A percentile compares a stretch with the other conserved stretches of the same genome.
phyloP scores from a whole-genome alignment of 2,329 filamentous ascomycete species.

The Sordariomycetes sp. region DNA sequence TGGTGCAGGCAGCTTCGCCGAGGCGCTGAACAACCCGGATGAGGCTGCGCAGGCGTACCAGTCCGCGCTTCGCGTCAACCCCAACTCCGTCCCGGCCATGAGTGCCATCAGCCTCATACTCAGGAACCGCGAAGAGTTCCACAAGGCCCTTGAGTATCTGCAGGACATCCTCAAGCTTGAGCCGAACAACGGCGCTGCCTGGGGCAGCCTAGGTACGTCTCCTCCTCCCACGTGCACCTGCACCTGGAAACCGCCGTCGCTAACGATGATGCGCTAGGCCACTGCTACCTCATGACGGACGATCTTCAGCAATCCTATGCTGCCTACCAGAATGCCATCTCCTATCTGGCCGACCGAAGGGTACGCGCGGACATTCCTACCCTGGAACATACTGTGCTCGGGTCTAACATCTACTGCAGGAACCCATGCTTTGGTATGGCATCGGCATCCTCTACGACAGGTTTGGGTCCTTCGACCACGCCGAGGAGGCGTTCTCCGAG shows the following conservation, averaged over 20 bases:
- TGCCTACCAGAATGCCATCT: constrained; percentile 88
- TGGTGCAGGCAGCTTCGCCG: constrained; percentile 61
- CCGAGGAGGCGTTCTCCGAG: constrained; percentile 94
- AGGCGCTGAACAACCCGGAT: constrained; percentile 78
- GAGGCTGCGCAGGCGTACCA: constrained; percentile 87
- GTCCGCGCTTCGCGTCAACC: constrained; percentile 75
- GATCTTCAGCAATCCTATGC: constrained; percentile 93
- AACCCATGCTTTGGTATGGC: constrained; percentile 96
- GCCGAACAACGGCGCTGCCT: constrained; percentile 80
- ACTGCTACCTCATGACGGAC: constrained; percentile 98
- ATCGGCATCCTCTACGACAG: constrained; percentile 96
- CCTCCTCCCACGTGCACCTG: not conserved
- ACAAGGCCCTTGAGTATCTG: constrained; percentile 86
- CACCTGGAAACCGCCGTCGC: not conserved
- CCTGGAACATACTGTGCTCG: not conserved
- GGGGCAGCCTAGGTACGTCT: constrained; percentile 76
- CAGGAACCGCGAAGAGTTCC: constrained; percentile 83
- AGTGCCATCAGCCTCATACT: constrained; percentile 87
- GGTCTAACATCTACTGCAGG: constrained; percentile 30
- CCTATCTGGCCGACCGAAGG: constrained; percentile 88
- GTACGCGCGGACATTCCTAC: constrained; percentile 29
- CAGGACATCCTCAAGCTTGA: constrained; percentile 87
- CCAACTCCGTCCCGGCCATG: constrained; percentile 81
- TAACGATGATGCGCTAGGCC: constrained; percentile 39
- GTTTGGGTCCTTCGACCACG: constrained; percentile 92